Evolutionary conservation across 805 yeast species (phyloP).

Genomic region (Blastobotrys muscicola): DNA sequence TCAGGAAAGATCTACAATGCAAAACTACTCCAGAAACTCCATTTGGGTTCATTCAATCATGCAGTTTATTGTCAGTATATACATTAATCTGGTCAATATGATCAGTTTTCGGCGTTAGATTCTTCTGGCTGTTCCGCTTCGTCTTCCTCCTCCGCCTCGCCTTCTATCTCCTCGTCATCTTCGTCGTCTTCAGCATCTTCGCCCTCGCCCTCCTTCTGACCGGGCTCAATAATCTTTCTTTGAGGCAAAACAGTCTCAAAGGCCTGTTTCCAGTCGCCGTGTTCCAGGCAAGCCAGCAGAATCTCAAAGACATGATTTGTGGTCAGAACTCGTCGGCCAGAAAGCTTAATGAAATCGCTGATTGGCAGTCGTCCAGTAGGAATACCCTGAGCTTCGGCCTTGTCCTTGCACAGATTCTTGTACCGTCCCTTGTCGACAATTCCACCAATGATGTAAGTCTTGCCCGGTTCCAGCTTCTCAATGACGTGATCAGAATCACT

Average conservation of each 20-base stretch:
- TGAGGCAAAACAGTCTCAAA: conserved; percentile 83
- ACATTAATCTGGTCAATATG: too few species aligned
- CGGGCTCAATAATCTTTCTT: conserved; percentile 42
- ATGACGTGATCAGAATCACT: conserved; percentile 77
- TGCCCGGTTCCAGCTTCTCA: conserved; percentile 52
- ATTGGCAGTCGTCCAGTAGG: conserved; percentile 76
- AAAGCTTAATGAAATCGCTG: conserved; percentile 68
- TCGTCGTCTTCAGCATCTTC: conserved; percentile 11
- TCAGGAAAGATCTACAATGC: too few species aligned
- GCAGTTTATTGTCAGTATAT: not conserved
- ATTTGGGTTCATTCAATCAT: not conserved
- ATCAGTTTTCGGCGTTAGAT: not conserved
- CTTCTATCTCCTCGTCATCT: conserved; percentile 8
- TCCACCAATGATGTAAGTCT: conserved; percentile 86
- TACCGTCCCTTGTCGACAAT: conserved; percentile 93
- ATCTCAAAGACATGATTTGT: conserved; percentile 93
- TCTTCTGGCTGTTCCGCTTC: not conserved
- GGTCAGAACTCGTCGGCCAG: conserved; percentile 83
- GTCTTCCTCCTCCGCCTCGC: not conserved
- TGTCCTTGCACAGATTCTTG: conserved; percentile 67
- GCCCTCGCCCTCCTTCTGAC: conserved; percentile 12
- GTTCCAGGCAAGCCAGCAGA: conserved; percentile 70
- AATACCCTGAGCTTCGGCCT: conserved; percentile 67
- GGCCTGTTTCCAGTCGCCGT: conserved; percentile 73
- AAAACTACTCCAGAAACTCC: too few species aligned